Conservation (phyloP, 164 flowering plant species). For the Sextonia rubra region DNA sequence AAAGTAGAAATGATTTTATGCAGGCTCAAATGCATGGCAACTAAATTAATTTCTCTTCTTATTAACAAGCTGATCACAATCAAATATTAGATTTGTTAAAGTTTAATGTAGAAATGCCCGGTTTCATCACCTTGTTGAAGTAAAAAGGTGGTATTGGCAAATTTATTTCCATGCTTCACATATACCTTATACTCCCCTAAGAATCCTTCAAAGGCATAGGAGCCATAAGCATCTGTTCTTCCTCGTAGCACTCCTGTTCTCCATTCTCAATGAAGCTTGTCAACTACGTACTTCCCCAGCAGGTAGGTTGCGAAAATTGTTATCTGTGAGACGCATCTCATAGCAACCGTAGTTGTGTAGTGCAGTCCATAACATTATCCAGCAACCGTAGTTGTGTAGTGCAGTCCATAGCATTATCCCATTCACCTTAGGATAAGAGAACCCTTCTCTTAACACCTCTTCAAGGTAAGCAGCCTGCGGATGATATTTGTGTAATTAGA, state of each 20-base stretch:
- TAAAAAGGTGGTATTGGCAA: conserved; percentile 45
- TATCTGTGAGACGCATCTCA: conserved; percentile 71
- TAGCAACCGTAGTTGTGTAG: conserved; percentile 48
- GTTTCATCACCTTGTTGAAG: conserved; percentile 57
- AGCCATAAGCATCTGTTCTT: conserved; percentile 37
- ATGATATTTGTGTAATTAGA: too few species aligned
- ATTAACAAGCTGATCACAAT: too few species aligned
- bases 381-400: too few species aligned
- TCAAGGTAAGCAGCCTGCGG: conserved; percentile 51
- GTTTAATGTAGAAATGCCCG: conserved; percentile 48
- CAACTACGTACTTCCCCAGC: conserved; percentile 76
- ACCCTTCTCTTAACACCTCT: conserved; percentile 48
- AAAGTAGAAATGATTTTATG: too few species aligned
- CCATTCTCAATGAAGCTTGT: conserved; percentile 52
- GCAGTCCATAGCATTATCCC: too few species aligned
- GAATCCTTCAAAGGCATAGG: conserved; percentile 62
- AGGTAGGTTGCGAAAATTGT: conserved; percentile 56
- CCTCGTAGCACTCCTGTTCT: conserved; percentile 9
- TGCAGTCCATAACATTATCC: conserved; percentile 66
- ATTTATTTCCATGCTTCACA: conserved; percentile 33
- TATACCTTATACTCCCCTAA: conserved; percentile 64
- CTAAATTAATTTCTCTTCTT: too few species aligned
- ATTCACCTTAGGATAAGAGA: conserved; percentile 47
- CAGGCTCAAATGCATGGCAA: too few species aligned
- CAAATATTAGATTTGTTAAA: background rate